phyloP scores from a whole-genome alignment of 1,284 basidiomycete genomes.

The Tilletia setariae region DNA sequence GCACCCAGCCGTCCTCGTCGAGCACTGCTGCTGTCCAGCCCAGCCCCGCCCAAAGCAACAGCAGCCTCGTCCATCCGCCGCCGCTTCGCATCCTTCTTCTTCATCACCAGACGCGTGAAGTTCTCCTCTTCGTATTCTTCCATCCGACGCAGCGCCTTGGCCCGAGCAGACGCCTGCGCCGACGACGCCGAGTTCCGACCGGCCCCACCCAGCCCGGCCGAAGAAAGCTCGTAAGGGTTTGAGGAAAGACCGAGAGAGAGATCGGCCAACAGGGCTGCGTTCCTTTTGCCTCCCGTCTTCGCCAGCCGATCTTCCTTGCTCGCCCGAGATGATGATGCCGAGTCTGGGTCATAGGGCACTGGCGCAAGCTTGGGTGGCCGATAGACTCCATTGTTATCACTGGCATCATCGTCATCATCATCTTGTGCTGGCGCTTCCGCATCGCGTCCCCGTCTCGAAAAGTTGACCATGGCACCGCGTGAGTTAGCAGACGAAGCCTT shows the following conservation, averaged over 20 bases:
- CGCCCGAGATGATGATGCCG: conserved; percentile 56
- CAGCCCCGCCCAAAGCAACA: conserved; percentile 72
- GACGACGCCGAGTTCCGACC: conserved; percentile 32
- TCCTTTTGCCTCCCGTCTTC: conserved; percentile 23
- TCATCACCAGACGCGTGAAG: conserved; percentile 85
- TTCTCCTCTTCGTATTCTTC: conserved; percentile 93
- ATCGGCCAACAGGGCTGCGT: conserved; percentile 47
- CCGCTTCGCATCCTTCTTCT: conserved; percentile 78
- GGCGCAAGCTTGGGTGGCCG: conserved; percentile 88
- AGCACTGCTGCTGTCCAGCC: conserved; percentile 36
- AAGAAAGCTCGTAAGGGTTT: conserved; percentile 48
- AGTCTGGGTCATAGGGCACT: conserved; percentile 75
- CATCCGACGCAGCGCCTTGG: conserved; percentile 74
- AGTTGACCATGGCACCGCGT: conserved; percentile 3
- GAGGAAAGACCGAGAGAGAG: conserved; percentile 47
- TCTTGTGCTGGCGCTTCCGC: too few relatives aligned
- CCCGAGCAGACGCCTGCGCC: conserved; percentile 59
- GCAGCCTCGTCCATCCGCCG: conserved; percentile 84
- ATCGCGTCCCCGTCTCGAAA: neutral
- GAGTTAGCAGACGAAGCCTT: conserved; percentile 11
- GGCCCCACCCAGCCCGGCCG: conserved; percentile 41
- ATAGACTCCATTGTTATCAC: conserved; percentile 67
- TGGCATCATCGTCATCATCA: conserved; percentile 23
- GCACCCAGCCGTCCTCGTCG: conserved; percentile 43
- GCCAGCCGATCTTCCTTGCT: conserved; percentile 53